Base-by-base conservation (phyloP, 2,329 filamentous ascomycete genomes). In the Paramyrothecium roridum region DNA sequence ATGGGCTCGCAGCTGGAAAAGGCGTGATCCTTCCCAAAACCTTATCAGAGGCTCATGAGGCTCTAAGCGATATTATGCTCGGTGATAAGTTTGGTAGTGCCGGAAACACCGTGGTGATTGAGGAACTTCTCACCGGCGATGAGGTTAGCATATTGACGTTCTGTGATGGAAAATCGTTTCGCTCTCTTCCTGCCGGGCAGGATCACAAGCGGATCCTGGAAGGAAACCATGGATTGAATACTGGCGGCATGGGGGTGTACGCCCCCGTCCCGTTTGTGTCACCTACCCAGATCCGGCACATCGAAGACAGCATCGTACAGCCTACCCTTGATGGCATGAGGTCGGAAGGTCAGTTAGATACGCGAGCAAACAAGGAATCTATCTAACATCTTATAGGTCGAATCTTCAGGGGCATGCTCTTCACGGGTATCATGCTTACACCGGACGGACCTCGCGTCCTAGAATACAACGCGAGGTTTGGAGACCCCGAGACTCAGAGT, bases 401-500 rank as follows among this genome's bases (percentile, higher is more conserved):
- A 1, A 82, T 81, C 12, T 88, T 89, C 68, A 76, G 80, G 46
- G 88, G 90, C 52, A 82, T 89, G 30, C 78, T 93, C 8, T 92
- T 92, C 72, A 92, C 89, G 1, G 93, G 91, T 8, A 74, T 96
- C 33, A 96, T 96, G 90, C 87, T 96, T 73, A 92, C 90, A 17
- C 82, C 85, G 60, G 70, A 78, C 45, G 91, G 91, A 1, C 86
- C 90, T 11, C 90, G 89, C 70, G 86, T 90, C 8, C 80, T 96
- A 49, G 91, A 96, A 71, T 96, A 96, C 76, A 96, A 96, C 64
- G 91, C 93, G 37, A 84, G 91, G 52, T 95, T 95, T 66, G 91
- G 91, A 45, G 91, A 96, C 65, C 91, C 91, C 1, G 91, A 96
- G 72, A 92, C 90, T 0, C 91, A 96, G 73, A 92, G 88, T 2